Evolutionary conservation across 2,329 filamentous ascomycete species (phyloP).

Genomic region (Byssothecium circinans): DNA sequence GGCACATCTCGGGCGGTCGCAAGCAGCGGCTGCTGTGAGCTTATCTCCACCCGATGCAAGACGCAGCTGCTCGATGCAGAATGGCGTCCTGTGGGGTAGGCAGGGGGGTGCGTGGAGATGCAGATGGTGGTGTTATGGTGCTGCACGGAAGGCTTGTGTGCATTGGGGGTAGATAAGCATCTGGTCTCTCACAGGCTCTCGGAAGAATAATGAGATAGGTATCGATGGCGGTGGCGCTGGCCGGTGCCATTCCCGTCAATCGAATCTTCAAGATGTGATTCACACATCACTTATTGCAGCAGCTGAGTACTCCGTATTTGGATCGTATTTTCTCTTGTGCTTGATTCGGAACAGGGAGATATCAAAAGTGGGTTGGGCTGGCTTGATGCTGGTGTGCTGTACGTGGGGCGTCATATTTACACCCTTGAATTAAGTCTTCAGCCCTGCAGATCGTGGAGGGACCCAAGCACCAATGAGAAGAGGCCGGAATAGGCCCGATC

Average conservation of each 20-base stretch:
- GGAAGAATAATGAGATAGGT: neutral
- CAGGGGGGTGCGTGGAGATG: slow-evolving; percentile 7
- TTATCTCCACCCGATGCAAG: neutral
- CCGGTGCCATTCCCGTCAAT: too few relatives aligned
- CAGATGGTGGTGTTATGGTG: slow-evolving; percentile 10
- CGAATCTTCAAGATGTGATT: too few relatives aligned
- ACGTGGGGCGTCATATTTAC: too few relatives aligned
- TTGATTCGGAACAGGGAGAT: too few relatives aligned
- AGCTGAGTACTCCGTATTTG: too few relatives aligned
- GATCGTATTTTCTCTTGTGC: too few relatives aligned
- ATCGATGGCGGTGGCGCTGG: too few relatives aligned
- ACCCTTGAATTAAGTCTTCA: too few relatives aligned
- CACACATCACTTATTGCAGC: too few relatives aligned
- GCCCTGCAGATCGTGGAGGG: slow-evolving; percentile 16
- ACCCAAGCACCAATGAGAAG: slow-evolving; percentile 15
- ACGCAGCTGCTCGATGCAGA: slow-evolving; percentile 1
- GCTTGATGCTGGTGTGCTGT: too few relatives aligned
- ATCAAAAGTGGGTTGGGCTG: too few relatives aligned
- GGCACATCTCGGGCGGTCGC: slow-evolving; percentile 2
- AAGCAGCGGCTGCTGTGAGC: slow-evolving; percentile 4
- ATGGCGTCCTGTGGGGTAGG: slow-evolving; percentile 11
- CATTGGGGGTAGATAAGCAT: slow-evolving; percentile 32
- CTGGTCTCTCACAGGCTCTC: slow-evolving; percentile 26
- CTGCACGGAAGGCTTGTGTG: slow-evolving; percentile 28
- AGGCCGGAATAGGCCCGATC: slow-evolving; percentile 10